Evolutionary conservation across 495 filamentous ascomycete genomes (phyloP), one percentile per base, ranked within the genome.

Genomic region (Penicillium chermesinum): DNA sequence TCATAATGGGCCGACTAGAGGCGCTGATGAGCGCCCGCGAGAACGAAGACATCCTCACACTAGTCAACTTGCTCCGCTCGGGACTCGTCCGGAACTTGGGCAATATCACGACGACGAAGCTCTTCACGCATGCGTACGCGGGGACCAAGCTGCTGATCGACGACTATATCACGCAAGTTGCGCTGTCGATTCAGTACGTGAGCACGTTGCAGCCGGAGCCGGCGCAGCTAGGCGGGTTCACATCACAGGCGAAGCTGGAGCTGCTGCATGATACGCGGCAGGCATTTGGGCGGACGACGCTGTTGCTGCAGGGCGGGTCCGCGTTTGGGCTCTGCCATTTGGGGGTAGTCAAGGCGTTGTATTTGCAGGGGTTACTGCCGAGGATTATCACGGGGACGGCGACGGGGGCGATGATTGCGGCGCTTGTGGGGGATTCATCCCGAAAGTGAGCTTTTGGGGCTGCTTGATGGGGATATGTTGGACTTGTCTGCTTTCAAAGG

Each of bases 241-340:
- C 82, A 15, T 87, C 84, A 17, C 91, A 96, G 67, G 78, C 79
- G 14, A 96, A 95, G 67, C 71, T 96, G 33, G 87, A 96, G 61
- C 74, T 96, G 38, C 69, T 96, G 42, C 89, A 95, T 59, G 89
- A 95, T 71, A 89, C 89, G 9, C 76, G 91, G 10, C 90, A 93
- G 58, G 89, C 88, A 0, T 95, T 94, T 72, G 91, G 91, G 15
- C 75, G 90, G 36, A 90, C 82, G 33, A 90, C 88, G 1, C 72
- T 97, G 38, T 85, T 96, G 10, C 65, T 97, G 3, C 91, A 96
- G 61, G 91, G 91, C 16, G 91, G 91, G 2, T 85, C 89, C 21
- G 90, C 93, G 30, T 97, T 97, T 56, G 91, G 90, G 0, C 67
- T 95, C 5, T 96, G 89, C 54, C 91, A 97, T 66, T 61, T 96